Evolutionary conservation across 2,329 filamentous ascomycete genomes (phyloP).

Genomic region (Sodiomyces alkalinus): DNA sequence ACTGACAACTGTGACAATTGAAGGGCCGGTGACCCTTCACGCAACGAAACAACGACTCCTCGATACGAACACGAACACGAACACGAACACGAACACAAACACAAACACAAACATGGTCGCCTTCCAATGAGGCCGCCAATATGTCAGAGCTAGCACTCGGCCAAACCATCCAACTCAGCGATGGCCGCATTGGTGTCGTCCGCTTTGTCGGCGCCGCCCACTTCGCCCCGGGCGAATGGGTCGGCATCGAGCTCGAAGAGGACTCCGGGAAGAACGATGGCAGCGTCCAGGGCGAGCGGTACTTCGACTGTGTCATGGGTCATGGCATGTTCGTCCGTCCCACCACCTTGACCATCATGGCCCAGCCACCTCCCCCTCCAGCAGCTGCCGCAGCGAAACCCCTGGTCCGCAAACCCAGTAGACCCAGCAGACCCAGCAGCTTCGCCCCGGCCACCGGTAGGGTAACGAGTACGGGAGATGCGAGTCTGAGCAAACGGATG

Average conservation of each 20-base stretch:
- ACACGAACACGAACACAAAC: background rate
- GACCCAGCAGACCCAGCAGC: constrained; percentile 34
- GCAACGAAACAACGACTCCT: too few relatives aligned
- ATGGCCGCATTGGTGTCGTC: constrained; percentile 62
- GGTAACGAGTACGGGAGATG: constrained; percentile 29
- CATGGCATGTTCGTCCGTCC: constrained; percentile 76
- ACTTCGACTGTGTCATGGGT: constrained; percentile 72
- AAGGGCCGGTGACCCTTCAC: too few relatives aligned
- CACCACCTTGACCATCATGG: constrained; percentile 46
- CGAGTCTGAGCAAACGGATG: constrained; percentile 43
- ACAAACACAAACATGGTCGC: constrained; percentile 4
- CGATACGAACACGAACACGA: too few relatives aligned
- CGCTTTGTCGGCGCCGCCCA: constrained; percentile 68
- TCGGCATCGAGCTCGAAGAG: constrained; percentile 77
- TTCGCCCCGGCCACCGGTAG: constrained; percentile 24
- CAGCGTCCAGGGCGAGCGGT: constrained; percentile 71
- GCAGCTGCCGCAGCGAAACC: constrained; percentile 15
- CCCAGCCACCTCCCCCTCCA: constrained; percentile 28
- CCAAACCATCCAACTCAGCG: constrained; percentile 63
- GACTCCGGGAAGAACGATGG: constrained; percentile 87
- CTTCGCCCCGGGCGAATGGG: constrained; percentile 74
- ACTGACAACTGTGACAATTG: too few relatives aligned
- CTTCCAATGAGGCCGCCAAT: constrained; percentile 12
- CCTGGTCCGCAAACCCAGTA: constrained; percentile 23
- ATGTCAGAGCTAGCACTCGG: constrained; percentile 49